Conservation (phyloP, 2,329 filamentous ascomycete species). For the Ceratocystis cacaofunesta region DNA sequence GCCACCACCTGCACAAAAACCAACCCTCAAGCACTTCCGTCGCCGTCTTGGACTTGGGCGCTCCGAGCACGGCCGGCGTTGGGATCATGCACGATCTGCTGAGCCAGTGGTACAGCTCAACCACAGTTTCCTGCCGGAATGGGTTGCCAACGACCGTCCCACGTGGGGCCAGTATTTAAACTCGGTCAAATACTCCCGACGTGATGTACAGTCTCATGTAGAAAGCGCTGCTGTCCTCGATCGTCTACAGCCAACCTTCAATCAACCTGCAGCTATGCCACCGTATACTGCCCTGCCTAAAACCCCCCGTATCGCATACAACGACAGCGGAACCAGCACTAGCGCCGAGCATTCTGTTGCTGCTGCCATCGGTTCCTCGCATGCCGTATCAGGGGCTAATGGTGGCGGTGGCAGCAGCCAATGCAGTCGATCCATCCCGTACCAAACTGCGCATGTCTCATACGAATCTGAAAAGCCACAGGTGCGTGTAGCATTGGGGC, state of each 20-base stretch:
- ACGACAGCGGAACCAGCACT: slow-evolving; percentile 2
- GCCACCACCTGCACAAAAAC: slow-evolving; percentile 3
- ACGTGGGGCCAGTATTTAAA: slow-evolving; percentile 40
- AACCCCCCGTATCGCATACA: slow-evolving; percentile 16
- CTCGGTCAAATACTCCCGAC: slow-evolving; percentile 25
- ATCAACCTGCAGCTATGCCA: slow-evolving; percentile 24
- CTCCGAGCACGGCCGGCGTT: slow-evolving; percentile 36
- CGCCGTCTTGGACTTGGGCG: slow-evolving; percentile 14
- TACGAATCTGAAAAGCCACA: slow-evolving; percentile 20
- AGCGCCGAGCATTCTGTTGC: slow-evolving; percentile 19
- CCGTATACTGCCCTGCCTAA: slow-evolving; percentile 21
- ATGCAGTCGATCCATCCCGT: slow-evolving; percentile 18
- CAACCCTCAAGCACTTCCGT: slow-evolving; percentile 11
- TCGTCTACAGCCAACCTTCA: slow-evolving; percentile 34
- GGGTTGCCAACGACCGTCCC: slow-evolving; percentile 18
- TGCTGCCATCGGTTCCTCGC: background rate
- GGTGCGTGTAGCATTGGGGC: slow-evolving; percentile 27
- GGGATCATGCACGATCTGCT: slow-evolving; percentile 44
- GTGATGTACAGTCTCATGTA: slow-evolving; percentile 34
- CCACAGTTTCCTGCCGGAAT: slow-evolving; percentile 9
- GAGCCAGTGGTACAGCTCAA: slow-evolving; percentile 37
- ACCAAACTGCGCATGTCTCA: background rate
- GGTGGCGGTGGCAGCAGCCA: slow-evolving; percentile 8
- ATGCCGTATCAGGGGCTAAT: background rate
- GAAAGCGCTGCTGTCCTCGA: slow-evolving; percentile 33